These are phyloP conservation scores for Claviceps sp. DNA, from an alignment of 2,329 filamentous ascomycete genomes.

Conservation along the genomic window DNA sequence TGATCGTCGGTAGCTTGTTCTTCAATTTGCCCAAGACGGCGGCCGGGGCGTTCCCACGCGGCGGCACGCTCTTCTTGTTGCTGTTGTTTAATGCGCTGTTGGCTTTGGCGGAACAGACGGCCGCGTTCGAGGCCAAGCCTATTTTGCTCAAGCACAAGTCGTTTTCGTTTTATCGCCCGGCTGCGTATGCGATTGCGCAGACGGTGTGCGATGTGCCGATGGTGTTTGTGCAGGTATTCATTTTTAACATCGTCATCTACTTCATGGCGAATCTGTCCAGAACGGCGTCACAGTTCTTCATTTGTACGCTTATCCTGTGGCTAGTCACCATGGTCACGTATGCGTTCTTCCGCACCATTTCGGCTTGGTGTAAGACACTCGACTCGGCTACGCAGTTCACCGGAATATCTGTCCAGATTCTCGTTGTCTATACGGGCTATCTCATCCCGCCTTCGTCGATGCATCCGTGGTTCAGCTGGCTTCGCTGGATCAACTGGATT, in stretches of 20 bases:
- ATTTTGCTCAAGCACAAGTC: slow-evolving; percentile 59
- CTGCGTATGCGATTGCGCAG: slow-evolving; percentile 42
- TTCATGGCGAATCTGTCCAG: slow-evolving; percentile 63
- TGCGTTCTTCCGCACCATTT: slow-evolving; percentile 45
- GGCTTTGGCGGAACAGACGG: slow-evolving; percentile 60
- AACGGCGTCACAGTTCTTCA: slow-evolving; percentile 54
- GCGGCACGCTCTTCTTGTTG: slow-evolving; percentile 35
- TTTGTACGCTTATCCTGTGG: slow-evolving; percentile 49
- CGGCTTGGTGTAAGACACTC: slow-evolving; percentile 43
- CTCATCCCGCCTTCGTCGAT: slow-evolving; percentile 44
- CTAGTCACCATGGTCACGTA: slow-evolving; percentile 43
- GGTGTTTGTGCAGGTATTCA: slow-evolving; percentile 49
- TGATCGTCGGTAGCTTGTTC: slow-evolving; percentile 72
- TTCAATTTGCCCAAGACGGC: slow-evolving; percentile 51
- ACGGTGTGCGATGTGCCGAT: slow-evolving; percentile 45
- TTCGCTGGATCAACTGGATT: slow-evolving; percentile 52
- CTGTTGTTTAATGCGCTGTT: slow-evolving; percentile 48
- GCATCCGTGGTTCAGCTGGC: slow-evolving; percentile 51
- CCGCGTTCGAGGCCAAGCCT: slow-evolving; percentile 47
- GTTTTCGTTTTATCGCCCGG: slow-evolving; percentile 53
- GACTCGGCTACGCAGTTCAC: slow-evolving; percentile 49
- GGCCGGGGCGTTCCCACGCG: slow-evolving; percentile 46
- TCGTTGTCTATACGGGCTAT: slow-evolving; percentile 58
- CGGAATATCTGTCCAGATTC: slow-evolving; percentile 43
- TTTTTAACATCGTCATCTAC: slow-evolving; percentile 62